These are phyloP conservation scores for Condylostoma magnum DNA, from an alignment of 169 alveolate genomes.

Conservation along the genomic window DNA sequence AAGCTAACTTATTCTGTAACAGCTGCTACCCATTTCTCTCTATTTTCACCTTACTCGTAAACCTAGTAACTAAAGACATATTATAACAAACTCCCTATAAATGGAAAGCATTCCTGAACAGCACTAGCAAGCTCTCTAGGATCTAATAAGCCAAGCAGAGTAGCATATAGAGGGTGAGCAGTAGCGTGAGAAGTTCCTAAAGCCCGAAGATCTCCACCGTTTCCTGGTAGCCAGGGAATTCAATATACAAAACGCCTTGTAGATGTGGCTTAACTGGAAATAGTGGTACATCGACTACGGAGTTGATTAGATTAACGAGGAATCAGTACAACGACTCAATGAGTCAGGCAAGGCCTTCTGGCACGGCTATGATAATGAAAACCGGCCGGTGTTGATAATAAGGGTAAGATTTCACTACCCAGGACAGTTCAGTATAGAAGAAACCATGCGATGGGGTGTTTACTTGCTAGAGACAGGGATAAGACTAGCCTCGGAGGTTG, in stretches of 20 bases:
- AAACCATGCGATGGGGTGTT: slow-evolving; percentile 36
- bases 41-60: slow-evolving; percentile 11
- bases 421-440: slow-evolving; percentile 34
- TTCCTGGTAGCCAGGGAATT: slow-evolving; percentile 43
- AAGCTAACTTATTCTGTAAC: background rate
- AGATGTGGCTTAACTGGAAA: slow-evolving; percentile 58
- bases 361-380: slow-evolving; percentile 35
- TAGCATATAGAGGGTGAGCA: no score
- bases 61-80: slow-evolving; percentile 19
- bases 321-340: slow-evolving; percentile 3
- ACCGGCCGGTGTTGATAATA: slow-evolving; percentile 39
- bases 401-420: slow-evolving; percentile 47
- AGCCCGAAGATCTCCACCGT: background rate
- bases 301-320: slow-evolving; percentile 40
- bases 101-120: no score
- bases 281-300: slow-evolving; percentile 49
- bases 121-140: no score
- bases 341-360: slow-evolving; percentile 41
- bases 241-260: slow-evolving; percentile 40
- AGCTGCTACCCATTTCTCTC: slow-evolving; percentile 22
- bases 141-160: no score
- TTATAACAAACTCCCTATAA: no score
- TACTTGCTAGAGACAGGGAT: slow-evolving; percentile 50
- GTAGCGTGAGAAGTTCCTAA: background rate
- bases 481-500: slow-evolving; percentile 34